Conservation (phyloP, 2,329 filamentous ascomycete species). For the Fusarium nelsonii region DNA sequence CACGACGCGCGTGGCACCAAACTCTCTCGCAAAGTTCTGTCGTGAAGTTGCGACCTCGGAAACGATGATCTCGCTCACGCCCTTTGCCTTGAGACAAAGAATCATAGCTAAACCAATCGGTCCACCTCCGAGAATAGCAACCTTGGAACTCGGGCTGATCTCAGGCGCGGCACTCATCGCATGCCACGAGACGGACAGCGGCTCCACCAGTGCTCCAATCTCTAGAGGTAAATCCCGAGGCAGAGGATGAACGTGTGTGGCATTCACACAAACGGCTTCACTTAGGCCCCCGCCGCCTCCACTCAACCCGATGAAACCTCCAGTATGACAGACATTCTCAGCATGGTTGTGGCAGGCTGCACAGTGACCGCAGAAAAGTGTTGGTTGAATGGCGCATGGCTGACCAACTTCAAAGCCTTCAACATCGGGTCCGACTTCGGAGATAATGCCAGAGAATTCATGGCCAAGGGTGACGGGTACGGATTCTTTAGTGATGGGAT, state of each 20-base stretch:
- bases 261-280: slow-evolving; percentile 65
- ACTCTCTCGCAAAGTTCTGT: slow-evolving; percentile 57
- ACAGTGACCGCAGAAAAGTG: slow-evolving; percentile 68
- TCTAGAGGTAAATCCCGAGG: slow-evolving; percentile 64
- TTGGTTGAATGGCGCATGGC: slow-evolving; percentile 70
- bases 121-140: slow-evolving; percentile 63
- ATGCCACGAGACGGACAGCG: slow-evolving; percentile 61
- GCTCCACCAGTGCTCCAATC: slow-evolving; percentile 66
- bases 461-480: slow-evolving; percentile 73
- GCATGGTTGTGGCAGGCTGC: slow-evolving; percentile 64
- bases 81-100: slow-evolving; percentile 60
- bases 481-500: slow-evolving; percentile 68
- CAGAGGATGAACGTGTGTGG: slow-evolving; percentile 61
- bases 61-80: slow-evolving; percentile 61
- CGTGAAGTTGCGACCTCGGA: slow-evolving; percentile 60
- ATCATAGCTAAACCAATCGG: slow-evolving; percentile 63
- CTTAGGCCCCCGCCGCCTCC: slow-evolving; percentile 67
- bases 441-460: slow-evolving; percentile 72
- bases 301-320: slow-evolving; percentile 51
- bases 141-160: slow-evolving; percentile 56
- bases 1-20: slow-evolving; percentile 60
- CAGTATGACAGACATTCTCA: slow-evolving; percentile 69
- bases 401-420: slow-evolving; percentile 64
- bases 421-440: slow-evolving; percentile 67
- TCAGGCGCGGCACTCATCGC: slow-evolving; percentile 61